Percentiles rank a stretch among this genome's conserved stretches.
phyloP scores from a whole-genome alignment of 176 grass and related monocot species.

The maize (Zea mays) region Zm-B73-REFERENCE-NAM-5.0 NC_050101.1:159646001-159646500 shows the following conservation, averaged over 20 bases:
- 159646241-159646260: conserved; percentile 47
- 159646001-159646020: not conserved
- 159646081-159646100: conserved; percentile 2
- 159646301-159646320: conserved; percentile 35
- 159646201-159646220: not conserved
- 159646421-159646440: conserved; percentile 42
- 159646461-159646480: conserved; percentile 42
- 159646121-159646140: conserved; percentile 49
- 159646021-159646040: conserved; percentile 23
- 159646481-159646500: conserved; percentile 15
- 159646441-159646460: conserved; percentile 59
- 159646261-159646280: conserved; percentile 27
- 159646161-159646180: conserved; percentile 42
- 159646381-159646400: conserved; percentile 37
- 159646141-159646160: conserved; percentile 63
- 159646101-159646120: conserved; percentile 29
- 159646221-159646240: conserved; percentile 52
- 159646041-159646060: conserved; percentile 39
- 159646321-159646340: conserved; percentile 87
- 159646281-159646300: conserved; percentile 52
- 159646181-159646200: not conserved
- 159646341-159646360: conserved; percentile 43
- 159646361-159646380: conserved; percentile 9
- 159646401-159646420: conserved; percentile 6
- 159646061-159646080: conserved; percentile 9